Conservation (phyloP, 2,329 filamentous ascomycete genomes). For the Knufia petricola region DNA sequence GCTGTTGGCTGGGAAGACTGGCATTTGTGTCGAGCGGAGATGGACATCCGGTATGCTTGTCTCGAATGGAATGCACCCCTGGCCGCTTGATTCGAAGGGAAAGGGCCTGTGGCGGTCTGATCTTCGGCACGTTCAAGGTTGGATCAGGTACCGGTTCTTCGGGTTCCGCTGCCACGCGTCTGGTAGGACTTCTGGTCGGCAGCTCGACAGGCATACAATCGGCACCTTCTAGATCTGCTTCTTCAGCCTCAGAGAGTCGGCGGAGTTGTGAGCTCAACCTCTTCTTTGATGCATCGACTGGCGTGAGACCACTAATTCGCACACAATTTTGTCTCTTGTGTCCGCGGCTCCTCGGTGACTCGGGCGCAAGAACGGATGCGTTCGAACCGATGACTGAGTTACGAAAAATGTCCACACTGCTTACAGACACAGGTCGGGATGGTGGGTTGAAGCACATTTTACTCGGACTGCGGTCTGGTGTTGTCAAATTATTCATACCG, state of each 20-base stretch:
- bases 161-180: neutral
- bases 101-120: constrained; percentile 10
- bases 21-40: neutral
- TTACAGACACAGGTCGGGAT: constrained; percentile 17
- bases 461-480: neutral
- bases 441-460: neutral
- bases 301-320: constrained; percentile 27
- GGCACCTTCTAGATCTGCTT: constrained; percentile 26
- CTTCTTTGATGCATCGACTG: constrained; percentile 27
- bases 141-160: neutral
- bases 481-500: neutral
- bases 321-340: constrained; percentile 37
- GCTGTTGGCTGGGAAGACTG: neutral
- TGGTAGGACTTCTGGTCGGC: constrained; percentile 9
- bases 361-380: constrained; percentile 11
- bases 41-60: neutral
- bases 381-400: constrained; percentile 8
- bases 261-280: constrained; percentile 26
- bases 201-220: constrained; percentile 19
- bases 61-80: neutral
- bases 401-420: constrained; percentile 17
- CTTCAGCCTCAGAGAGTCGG: constrained; percentile 28
- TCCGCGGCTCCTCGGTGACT: constrained; percentile 23
- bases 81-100: constrained; percentile 7
- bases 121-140: constrained; percentile 11